These are phyloP conservation scores for Prunus mume DNA, from an alignment of 306 rosid genomes.

Conservation along the genomic window DNA sequence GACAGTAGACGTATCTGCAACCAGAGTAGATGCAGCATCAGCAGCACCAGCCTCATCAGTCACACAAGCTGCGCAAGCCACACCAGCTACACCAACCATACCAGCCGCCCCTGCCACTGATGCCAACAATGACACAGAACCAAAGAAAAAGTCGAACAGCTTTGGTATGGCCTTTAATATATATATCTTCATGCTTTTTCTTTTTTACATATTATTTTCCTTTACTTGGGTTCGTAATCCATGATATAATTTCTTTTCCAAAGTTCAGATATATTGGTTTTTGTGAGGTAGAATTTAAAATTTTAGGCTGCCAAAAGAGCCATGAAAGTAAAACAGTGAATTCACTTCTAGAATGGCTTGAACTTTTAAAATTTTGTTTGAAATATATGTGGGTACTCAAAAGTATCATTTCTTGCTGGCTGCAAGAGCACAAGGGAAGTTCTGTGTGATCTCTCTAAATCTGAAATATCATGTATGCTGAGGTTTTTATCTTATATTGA, in stretches of 20 bases:
- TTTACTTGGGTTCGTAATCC: neutral
- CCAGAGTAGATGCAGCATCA: conserved; percentile 49
- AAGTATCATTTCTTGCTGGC: neutral
- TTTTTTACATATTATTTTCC: neutral
- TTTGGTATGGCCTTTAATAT: conserved; percentile 37
- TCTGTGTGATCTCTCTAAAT: neutral
- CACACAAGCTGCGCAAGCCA: conserved; percentile 33
- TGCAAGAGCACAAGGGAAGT: neutral
- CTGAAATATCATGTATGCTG: neutral
- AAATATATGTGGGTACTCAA: neutral
- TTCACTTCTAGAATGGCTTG: neutral
- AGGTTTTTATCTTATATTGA: neutral
- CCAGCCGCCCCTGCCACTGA: conserved; percentile 25
- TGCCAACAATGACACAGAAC: conserved; percentile 44
- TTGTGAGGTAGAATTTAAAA: neutral
- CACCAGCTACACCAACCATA: conserved; percentile 1
- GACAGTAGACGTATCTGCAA: conserved; percentile 72
- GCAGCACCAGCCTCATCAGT: conserved; percentile 24
- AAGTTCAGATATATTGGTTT: neutral
- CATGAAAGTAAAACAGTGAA: neutral
- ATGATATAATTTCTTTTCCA: neutral
- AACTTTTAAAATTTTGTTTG: neutral
- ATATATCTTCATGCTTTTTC: neutral
- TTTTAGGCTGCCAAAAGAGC: neutral
- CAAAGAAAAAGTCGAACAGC: conserved; percentile 45